A percentile compares a stretch with the other conserved stretches of the same genome.
Evolutionary conservation across 2,329 filamentous ascomycete species (phyloP).

Genomic region (Lizonia empirigonia): DNA sequence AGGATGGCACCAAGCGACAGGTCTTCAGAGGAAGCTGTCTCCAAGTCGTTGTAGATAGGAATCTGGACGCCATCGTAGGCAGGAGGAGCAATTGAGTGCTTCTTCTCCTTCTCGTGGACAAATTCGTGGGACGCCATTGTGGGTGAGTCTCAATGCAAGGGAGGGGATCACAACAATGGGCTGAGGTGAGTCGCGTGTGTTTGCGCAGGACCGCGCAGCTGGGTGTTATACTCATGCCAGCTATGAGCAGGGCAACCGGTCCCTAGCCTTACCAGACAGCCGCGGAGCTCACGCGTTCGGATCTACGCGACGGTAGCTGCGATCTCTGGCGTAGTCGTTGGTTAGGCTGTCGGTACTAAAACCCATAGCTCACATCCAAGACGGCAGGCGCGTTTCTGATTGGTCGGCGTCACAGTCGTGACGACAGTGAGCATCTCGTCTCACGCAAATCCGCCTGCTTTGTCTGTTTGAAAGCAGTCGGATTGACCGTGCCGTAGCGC

Average conservation of each 20-base stretch:
- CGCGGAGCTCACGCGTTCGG: conserved; percentile 10
- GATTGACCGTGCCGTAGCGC: conserved; percentile 14
- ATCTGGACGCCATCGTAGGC: conserved; percentile 25
- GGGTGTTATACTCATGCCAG: conserved; percentile 13
- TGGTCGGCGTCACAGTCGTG: conserved; percentile 9
- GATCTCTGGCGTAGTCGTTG: conserved; percentile 13
- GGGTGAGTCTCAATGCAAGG: conserved; percentile 5
- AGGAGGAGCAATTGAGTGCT: neutral
- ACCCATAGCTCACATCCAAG: conserved; percentile 9
- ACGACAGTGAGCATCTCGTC: conserved; percentile 14
- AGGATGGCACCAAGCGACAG: conserved; percentile 35
- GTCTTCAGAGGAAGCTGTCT: conserved; percentile 29
- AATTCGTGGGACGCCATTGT: conserved; percentile 15
- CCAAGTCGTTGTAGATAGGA: conserved; percentile 37
- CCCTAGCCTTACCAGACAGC: conserved; percentile 5
- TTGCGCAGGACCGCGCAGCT: conserved; percentile 12
- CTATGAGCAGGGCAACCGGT: conserved; percentile 7
- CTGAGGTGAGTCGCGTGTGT: conserved; percentile 6
- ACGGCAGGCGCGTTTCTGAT: conserved; percentile 12
- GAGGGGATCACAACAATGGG: conserved; percentile 12
- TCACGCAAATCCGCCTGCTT: conserved; percentile 6
- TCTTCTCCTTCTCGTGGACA: conserved; percentile 15
- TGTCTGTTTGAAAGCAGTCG: conserved; percentile 16
- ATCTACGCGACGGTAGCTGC: conserved; percentile 19
- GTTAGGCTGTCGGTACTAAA: conserved; percentile 16